These are phyloP conservation scores for Millerozyma acaciae DNA, from an alignment of 805 yeast species.

Conservation along the genomic window DNA sequence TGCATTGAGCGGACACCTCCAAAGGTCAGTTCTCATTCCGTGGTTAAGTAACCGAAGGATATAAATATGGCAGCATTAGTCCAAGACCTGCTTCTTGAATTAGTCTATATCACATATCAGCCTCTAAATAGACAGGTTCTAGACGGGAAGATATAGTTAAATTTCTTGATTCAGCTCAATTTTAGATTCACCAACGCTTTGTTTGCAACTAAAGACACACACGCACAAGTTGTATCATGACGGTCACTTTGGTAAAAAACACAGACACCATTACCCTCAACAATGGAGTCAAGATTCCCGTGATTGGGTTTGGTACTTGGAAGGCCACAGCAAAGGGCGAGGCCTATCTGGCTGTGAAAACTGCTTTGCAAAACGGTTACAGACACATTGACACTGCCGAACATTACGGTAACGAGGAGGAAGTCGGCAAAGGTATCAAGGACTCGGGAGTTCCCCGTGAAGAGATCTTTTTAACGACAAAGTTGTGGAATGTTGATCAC, in stretches of 20 bases:
- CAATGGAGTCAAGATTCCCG: slow-evolving; percentile 45
- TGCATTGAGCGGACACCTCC: too few relatives aligned
- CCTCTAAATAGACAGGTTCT: too few relatives aligned
- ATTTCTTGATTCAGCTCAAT: too few relatives aligned
- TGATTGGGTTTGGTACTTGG: slow-evolving; percentile 19
- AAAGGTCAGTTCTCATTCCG: too few relatives aligned
- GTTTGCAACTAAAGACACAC: too few relatives aligned
- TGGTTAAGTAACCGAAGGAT: too few relatives aligned
- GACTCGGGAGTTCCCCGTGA: slow-evolving; percentile 58
- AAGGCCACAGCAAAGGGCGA: slow-evolving; percentile 21
- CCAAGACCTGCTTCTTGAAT: too few relatives aligned
- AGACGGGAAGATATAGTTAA: too few relatives aligned
- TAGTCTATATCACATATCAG: too few relatives aligned
- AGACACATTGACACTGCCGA: slow-evolving; percentile 73
- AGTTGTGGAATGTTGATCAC: slow-evolving; percentile 8
- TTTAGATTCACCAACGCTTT: too few relatives aligned
- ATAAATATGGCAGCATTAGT: too few relatives aligned
- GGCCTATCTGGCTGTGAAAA: slow-evolving; percentile 14
- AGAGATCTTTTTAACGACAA: slow-evolving; percentile 43
- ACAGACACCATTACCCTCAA: slow-evolving; percentile 37
- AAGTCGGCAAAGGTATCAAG: slow-evolving; percentile 48
- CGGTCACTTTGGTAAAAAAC: slow-evolving; percentile 1
- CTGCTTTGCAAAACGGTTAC: slow-evolving; percentile 59
- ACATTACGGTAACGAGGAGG: slow-evolving; percentile 57
- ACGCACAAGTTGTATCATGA: too few relatives aligned